Evolutionary conservation across 2,329 filamentous ascomycete species (phyloP), one percentile per base, ranked within the genome.

Genomic region (Botryotinia calthae): DNA sequence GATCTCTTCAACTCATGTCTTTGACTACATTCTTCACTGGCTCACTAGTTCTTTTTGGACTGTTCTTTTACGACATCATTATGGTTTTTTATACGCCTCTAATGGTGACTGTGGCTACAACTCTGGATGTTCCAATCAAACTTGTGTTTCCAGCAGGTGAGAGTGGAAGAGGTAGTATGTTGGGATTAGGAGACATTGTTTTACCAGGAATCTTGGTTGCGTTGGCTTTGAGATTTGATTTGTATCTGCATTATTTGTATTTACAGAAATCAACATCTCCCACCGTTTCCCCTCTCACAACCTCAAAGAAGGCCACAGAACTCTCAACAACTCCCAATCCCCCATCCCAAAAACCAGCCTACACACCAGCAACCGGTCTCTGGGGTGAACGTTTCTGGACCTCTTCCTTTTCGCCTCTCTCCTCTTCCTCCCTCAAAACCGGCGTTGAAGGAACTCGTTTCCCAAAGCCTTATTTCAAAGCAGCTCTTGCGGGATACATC

Each of bases 41-140:
- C 0, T 92, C 91, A 10, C 82, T 95, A 61, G 90, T 98, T 16
- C 85, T 98, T 1, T 84, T 86, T 16, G 93, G 91, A 0, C 85
- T 98, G 1, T 98, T 98, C 84, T 89, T 97, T 79, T 99, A 99
- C 80, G 95, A 99, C 80, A 95, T 99, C 66, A 90, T 96, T 81
- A 94, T 95, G 86, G 93, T 96, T 9, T 96, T 96, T 80, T 96
- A 92, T 80, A 95, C 92, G 40, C 93, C 93, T 0, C 90, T 93
- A 80, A 96, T 96, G 93, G 86, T 95, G 10, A 93, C 92, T 0
- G 93, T 99, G 14, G 96, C 95, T 20, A 97, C 91, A 12, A 92
- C 91, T 58, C 85, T 99, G 40, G 95, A 99, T 77, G 93, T 95
- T 0, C 96, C 95, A 0, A 96, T 98, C 81, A 98, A 98, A 81